phyloP scores from a whole-genome alignment of 768 basidiomycete species.

The Clitopilus hobsonii region DNA sequence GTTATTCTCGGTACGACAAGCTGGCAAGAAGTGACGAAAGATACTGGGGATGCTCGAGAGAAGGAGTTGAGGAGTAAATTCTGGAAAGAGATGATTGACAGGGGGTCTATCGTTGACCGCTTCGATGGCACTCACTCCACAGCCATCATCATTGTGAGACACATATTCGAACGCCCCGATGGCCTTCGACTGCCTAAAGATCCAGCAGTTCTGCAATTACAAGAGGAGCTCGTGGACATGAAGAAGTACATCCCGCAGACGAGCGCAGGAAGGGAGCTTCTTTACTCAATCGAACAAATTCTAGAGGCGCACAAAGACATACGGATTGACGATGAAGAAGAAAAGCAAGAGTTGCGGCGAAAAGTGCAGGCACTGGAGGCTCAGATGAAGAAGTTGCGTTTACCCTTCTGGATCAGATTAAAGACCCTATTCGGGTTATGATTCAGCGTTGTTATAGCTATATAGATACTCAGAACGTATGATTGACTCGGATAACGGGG shows the following conservation, averaged over 20 bases:
- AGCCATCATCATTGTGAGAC: constrained; percentile 18
- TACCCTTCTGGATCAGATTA: neutral
- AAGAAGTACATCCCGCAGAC: neutral
- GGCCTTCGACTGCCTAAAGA: neutral
- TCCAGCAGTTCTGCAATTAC: neutral
- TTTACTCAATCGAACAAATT: neutral
- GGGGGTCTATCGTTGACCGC: constrained; percentile 32
- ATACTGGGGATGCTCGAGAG: constrained; percentile 34
- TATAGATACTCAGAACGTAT: neutral
- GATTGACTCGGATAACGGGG: too few relatives aligned
- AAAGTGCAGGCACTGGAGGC: neutral
- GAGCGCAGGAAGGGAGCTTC: neutral
- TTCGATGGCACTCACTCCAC: constrained; percentile 19
- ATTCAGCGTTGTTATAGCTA: neutral
- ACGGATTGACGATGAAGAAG: neutral
- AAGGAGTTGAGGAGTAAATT: constrained; percentile 34
- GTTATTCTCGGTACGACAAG: constrained; percentile 30
- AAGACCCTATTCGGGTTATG: neutral
- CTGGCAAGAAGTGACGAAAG: constrained; percentile 33
- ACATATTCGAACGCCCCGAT: constrained; percentile 19
- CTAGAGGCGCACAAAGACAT: constrained; percentile 4
- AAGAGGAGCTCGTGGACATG: constrained; percentile 1
- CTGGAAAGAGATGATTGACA: constrained; percentile 37
- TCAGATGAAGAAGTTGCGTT: neutral
- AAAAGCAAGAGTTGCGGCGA: neutral